Percentiles rank a stretch among this genome's conserved stretches.
These are phyloP conservation scores for Saccharomycopsis lassenensis DNA, from an alignment of 805 yeast species.

Conservation along the genomic window DNA sequence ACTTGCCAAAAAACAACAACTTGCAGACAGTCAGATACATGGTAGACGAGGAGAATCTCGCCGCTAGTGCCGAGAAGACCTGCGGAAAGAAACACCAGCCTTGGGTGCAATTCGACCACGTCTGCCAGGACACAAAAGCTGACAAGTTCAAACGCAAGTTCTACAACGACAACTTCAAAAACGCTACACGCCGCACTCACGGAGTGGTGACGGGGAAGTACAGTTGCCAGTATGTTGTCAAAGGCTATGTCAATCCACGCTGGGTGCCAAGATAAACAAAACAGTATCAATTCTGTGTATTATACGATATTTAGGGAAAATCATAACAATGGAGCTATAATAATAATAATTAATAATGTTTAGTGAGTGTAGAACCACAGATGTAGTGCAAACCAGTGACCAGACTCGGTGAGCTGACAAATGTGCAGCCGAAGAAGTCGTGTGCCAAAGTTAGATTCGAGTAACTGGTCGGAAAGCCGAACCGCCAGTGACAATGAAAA, in stretches of 20 bases:
- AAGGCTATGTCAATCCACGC: conserved; percentile 38
- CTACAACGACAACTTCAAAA: not conserved
- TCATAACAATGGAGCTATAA: too few relatives aligned
- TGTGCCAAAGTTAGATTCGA: too few relatives aligned
- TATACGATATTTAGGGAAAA: too few relatives aligned
- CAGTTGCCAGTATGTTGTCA: conserved; percentile 35
- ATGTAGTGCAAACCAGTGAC: too few relatives aligned
- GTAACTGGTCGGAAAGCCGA: too few relatives aligned
- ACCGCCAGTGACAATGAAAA: too few relatives aligned
- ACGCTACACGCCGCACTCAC: conserved; percentile 5
- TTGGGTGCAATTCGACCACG: conserved; percentile 15
- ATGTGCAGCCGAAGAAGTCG: too few relatives aligned
- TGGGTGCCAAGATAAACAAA: conserved; percentile 27
- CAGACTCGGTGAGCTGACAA: too few relatives aligned
- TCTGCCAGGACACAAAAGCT: not conserved
- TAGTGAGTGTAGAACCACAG: too few relatives aligned
- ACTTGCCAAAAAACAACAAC: conserved; percentile 7
- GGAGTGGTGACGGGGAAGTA: conserved; percentile 18
- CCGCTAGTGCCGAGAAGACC: not conserved
- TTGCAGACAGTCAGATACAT: conserved; percentile 10
- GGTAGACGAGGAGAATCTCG: not conserved
- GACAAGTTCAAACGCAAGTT: not conserved
- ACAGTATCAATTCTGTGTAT: conserved; percentile 1
- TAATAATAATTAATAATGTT: too few relatives aligned
- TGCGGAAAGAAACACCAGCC: conserved; percentile 3